phyloP scores from a whole-genome alignment of 345 rosid species.

The Pelargonium nanum region DNA sequence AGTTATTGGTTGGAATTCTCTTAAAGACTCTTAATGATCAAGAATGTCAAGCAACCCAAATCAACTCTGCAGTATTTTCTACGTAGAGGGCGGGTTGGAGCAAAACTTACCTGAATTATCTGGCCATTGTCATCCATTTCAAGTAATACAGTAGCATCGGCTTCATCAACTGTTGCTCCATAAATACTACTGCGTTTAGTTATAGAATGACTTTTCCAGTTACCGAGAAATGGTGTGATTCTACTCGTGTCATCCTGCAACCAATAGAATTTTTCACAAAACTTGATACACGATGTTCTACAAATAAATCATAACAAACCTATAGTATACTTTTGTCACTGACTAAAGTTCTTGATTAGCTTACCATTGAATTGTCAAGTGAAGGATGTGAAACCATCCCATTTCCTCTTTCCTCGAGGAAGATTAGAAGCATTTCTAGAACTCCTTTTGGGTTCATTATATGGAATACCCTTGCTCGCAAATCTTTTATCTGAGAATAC shows the following conservation, averaged over 20 bases:
- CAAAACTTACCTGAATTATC: slow-evolving; percentile 49
- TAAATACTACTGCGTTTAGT: slow-evolving; percentile 88
- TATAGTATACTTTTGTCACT: background rate
- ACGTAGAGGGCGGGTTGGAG: background rate
- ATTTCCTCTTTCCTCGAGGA: slow-evolving; percentile 65
- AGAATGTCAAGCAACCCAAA: background rate
- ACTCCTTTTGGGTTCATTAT: slow-evolving; percentile 75
- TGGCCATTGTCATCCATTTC: slow-evolving; percentile 57
- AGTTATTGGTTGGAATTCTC: background rate
- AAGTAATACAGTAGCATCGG: slow-evolving; percentile 45
- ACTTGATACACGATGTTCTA: background rate
- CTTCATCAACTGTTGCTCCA: slow-evolving; percentile 74
- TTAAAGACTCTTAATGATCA: background rate
- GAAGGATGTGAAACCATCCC: slow-evolving; percentile 33
- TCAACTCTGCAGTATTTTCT: too few relatives aligned
- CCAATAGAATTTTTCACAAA: slow-evolving; percentile 1
- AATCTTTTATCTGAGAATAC: slow-evolving; percentile 57
- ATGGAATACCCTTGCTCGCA: slow-evolving; percentile 82
- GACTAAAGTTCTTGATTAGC: slow-evolving; percentile 1
- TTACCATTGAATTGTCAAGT: slow-evolving; percentile 34
- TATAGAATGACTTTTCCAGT: slow-evolving; percentile 75
- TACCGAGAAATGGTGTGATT: slow-evolving; percentile 65
- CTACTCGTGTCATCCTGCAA: slow-evolving; percentile 40
- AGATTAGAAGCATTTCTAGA: slow-evolving; percentile 72
- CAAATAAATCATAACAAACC: background rate